Conservation (phyloP, 441 rosid species). For the Erodium texanum region DNA sequence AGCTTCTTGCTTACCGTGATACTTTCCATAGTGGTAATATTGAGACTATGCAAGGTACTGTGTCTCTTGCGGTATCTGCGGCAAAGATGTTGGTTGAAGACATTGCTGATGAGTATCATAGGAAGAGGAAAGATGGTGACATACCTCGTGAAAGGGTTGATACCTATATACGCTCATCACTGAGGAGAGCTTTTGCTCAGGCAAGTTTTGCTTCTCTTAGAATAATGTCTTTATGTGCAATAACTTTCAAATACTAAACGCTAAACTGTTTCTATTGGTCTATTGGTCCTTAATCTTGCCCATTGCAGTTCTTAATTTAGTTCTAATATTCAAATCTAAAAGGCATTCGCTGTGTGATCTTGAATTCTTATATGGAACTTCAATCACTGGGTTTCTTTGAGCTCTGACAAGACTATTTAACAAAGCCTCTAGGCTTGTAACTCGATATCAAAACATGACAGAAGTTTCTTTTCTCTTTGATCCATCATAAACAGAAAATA, state of each 20-base stretch:
- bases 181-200: constrained; percentile 45
- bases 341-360: not conserved
- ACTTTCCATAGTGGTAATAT: constrained; percentile 42
- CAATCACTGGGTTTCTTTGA: not conserved
- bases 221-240: constrained; percentile 9
- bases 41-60: constrained; percentile 46
- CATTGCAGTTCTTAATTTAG: not conserved
- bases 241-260: not conserved
- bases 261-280: not conserved
- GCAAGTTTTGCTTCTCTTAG: constrained; percentile 24
- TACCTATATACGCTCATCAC: constrained; percentile 47
- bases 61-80: constrained; percentile 43
- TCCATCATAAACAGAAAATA: constrained; percentile 37
- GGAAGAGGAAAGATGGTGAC: constrained; percentile 35
- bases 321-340: not conserved
- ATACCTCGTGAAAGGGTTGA: constrained; percentile 43
- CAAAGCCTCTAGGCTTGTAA: not conserved
- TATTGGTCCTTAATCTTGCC: not conserved
- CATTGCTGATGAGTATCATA: constrained; percentile 37
- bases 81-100: constrained; percentile 42
- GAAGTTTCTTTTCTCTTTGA: constrained; percentile 18
- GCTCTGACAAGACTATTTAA: not conserved
- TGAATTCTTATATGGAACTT: not conserved
- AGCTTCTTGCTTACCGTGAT: constrained; percentile 51
- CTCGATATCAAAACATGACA: constrained; percentile 6